Conservation (phyloP, 371 early-diverging fungal species). For the Mucor saturninus region DNA sequence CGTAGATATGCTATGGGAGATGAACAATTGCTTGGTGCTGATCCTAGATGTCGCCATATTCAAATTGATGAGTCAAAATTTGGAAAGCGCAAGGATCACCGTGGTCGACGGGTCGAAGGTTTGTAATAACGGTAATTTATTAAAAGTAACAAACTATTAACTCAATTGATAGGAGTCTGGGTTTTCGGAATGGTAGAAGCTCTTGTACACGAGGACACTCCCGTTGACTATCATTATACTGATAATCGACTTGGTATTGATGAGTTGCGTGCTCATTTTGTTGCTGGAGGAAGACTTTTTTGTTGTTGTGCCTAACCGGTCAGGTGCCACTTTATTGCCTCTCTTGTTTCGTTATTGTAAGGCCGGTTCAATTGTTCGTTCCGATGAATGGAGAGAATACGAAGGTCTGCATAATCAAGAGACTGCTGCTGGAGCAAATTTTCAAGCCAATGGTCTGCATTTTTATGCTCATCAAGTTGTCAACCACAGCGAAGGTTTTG, state of each 20-base stretch:
- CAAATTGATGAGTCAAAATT: constrained; percentile 16
- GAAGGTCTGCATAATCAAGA: not conserved
- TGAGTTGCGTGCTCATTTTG: not conserved
- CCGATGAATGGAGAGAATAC: constrained; percentile 10
- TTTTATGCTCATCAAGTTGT: constrained; percentile 4
- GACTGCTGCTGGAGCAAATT: not conserved
- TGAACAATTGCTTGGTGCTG: not conserved
- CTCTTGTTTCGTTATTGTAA: not conserved
- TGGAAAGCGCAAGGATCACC: constrained; percentile 13
- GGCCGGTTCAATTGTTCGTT: not conserved
- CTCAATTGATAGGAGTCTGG: not conserved
- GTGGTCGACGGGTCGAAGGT: constrained; percentile 13
- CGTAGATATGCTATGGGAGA: not conserved
- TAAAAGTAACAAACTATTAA: too few relatives aligned
- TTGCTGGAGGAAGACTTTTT: constrained; percentile 1
- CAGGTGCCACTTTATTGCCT: not conserved
- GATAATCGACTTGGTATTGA: not conserved
- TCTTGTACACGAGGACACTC: not conserved
- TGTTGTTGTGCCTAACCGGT: not conserved
- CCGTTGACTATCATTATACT: not conserved
- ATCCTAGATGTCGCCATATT: not conserved
- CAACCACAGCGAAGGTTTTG: not conserved
- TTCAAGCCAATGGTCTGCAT: not conserved
- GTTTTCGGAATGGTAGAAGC: constrained; percentile 8
- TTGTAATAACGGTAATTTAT: too few relatives aligned